A percentile compares a stretch with the other conserved stretches of the same genome.
phyloP scores from a whole-genome alignment of 495 filamentous ascomycete genomes.

The Paragyromitra xinjiangensis region DNA sequence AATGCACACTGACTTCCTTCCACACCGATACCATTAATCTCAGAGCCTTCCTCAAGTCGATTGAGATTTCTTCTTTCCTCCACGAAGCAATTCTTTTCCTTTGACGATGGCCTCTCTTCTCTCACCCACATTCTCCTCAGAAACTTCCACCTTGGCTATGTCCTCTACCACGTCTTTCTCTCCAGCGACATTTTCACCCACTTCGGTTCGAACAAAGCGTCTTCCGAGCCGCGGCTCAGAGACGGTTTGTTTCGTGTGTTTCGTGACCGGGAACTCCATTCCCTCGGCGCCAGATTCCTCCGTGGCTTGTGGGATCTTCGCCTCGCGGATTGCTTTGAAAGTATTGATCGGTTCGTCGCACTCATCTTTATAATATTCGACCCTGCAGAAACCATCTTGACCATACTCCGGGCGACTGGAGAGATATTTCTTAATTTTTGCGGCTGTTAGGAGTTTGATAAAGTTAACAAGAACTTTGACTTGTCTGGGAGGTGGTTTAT shows the following conservation, averaged over 20 bases:
- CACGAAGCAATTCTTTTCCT: background rate
- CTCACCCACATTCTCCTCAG: background rate
- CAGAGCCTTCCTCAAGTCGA: background rate
- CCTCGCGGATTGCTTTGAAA: slow-evolving; percentile 14
- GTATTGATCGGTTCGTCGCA: slow-evolving; percentile 38
- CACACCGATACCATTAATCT: background rate
- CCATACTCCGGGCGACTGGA: slow-evolving; percentile 7
- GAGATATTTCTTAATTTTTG: slow-evolving; percentile 33
- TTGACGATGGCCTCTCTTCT: slow-evolving; percentile 5
- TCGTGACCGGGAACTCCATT: background rate
- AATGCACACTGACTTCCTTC: background rate
- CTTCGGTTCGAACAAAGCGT: background rate
- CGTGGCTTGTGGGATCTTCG: background rate
- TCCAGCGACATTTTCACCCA: background rate
- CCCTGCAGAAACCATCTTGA: slow-evolving; percentile 26
- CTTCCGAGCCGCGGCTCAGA: background rate
- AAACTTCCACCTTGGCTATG: background rate
- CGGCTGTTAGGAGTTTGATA: slow-evolving; percentile 40
- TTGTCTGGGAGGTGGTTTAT: slow-evolving; percentile 1
- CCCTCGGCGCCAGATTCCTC: background rate
- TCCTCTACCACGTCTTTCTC: background rate
- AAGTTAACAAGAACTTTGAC: slow-evolving; percentile 35
- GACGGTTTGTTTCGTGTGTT: background rate
- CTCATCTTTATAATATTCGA: slow-evolving; percentile 40
- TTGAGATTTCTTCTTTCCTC: background rate